Percentiles rank a stretch among this genome's conserved stretches.
phyloP scores from a whole-genome alignment of 352 stramenopile species.

The Phytophthora cajani region DNA sequence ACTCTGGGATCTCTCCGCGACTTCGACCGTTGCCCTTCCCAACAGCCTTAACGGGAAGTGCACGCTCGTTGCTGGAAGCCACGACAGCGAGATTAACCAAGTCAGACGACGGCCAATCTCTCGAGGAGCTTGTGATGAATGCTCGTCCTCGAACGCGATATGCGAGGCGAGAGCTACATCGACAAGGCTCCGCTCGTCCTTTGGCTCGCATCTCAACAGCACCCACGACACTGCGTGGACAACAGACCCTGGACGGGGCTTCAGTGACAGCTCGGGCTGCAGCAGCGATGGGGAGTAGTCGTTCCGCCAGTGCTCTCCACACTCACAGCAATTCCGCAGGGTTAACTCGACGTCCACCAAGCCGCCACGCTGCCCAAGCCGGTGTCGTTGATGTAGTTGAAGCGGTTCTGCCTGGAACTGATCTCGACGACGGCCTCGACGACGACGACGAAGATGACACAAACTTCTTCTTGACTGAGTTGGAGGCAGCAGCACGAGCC shows the following conservation, averaged over 20 bases:
- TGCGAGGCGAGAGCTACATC: slow-evolving; percentile 51
- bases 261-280: not conserved
- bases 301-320: slow-evolving; percentile 11
- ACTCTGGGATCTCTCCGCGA: slow-evolving; percentile 13
- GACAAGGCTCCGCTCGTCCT: slow-evolving; percentile 32
- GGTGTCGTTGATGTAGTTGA: slow-evolving; percentile 21
- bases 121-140: slow-evolving; percentile 39
- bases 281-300: slow-evolving; percentile 7
- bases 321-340: not conserved
- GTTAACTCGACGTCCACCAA: slow-evolving; percentile 8
- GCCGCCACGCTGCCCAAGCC: slow-evolving; percentile 16
- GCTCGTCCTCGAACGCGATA: slow-evolving; percentile 61
- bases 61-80: slow-evolving; percentile 13
- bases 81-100: slow-evolving; percentile 10
- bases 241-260: slow-evolving; percentile 9
- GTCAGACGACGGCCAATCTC: slow-evolving; percentile 14
- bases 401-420: slow-evolving; percentile 17
- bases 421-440: slow-evolving; percentile 24
- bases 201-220: slow-evolving; percentile 47
- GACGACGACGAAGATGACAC: slow-evolving; percentile 47
- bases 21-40: slow-evolving; percentile 21
- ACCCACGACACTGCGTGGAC: slow-evolving; percentile 10
- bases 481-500: slow-evolving; percentile 51
- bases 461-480: slow-evolving; percentile 81
- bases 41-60: slow-evolving; percentile 13